phyloP scores from a whole-genome alignment of 805 yeast species.

The Grigorovia humatica region DNA sequence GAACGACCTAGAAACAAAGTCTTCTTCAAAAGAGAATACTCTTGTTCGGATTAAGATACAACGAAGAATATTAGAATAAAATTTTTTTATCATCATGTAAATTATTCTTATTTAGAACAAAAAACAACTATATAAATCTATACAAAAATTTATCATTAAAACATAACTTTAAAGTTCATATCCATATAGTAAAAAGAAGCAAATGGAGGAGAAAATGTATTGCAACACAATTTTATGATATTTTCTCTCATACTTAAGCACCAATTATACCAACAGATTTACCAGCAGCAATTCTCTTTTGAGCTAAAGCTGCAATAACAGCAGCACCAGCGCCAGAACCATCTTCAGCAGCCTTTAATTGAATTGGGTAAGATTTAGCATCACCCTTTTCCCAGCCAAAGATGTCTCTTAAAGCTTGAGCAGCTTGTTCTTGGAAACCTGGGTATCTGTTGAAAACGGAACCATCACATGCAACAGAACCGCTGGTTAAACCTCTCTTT shows the following conservation, averaged over 20 bases:
- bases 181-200: background rate
- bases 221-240: no score
- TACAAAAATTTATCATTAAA: background rate
- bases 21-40: no score
- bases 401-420: conserved; percentile 77
- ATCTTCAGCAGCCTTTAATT: conserved; percentile 88
- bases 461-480: conserved; percentile 94
- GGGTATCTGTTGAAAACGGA: conserved; percentile 93
- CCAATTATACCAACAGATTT: conserved; percentile 48
- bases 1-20: no score
- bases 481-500: conserved; percentile 68
- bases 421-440: conserved; percentile 80
- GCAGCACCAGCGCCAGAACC: conserved; percentile 99
- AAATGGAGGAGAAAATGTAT: no score
- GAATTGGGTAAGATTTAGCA: conserved; percentile 57
- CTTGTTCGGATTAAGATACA: no score
- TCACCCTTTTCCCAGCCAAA: conserved; percentile 57
- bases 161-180: background rate
- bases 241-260: conserved; percentile 5
- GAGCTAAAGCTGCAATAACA: conserved; percentile 88
- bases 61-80: background rate
- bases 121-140: background rate
- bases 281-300: conserved; percentile 63
- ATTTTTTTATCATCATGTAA: background rate
- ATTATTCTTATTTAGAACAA: background rate